Evolutionary conservation across 2,329 filamentous ascomycete genomes (phyloP), one percentile per base, ranked within the genome.

Genomic region (Phoma sp.): DNA sequence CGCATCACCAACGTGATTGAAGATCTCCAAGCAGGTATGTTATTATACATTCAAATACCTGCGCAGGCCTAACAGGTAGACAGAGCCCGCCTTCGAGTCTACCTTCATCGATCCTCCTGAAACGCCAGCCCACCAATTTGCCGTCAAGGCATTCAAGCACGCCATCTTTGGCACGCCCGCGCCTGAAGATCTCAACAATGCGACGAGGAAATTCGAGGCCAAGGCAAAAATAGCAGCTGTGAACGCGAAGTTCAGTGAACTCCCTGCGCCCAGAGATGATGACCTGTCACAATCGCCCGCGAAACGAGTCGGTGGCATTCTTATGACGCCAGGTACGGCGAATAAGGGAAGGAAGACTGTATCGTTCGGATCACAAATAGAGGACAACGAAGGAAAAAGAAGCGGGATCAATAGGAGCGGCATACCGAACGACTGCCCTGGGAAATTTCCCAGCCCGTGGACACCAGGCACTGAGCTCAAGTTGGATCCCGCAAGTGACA

Each of bases 71-170:
- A 39, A 72, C 47, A 25, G 12, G 17, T 26, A 11, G 12, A 10
- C 36, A 73, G 71, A 74, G 58, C 62, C 62, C 47, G 66, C 65
- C 17, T 67, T 70, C 52, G 69, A 77, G 37, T 76, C 74, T n/a
- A 76, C 74, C 34, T 74, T 77, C 53, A 66, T 81, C 53, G 84
- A 87, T 34, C 76, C 82, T 6, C 86, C 85, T 42, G 84, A 87
- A 60, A 88, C 87, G 1, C 86, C 87, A 7, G 86, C 85, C 39
- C 85, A 85, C 39, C 79, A 88, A 18, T 89, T 89, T 68, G 86
- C 86, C 15, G 82, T 87, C 50, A 86, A 86, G 65, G 87, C 87
- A 14, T 86, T 88, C 73, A 86, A 84, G 64, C 84, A 85, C 56
- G 83, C 84, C 36, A 74, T 89, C 50, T 88, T 87, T 73, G 85